Evolutionary conservation across 108 stramenopile genomes (phyloP), one percentile per base, ranked within the genome.

Genomic region (Cyclotella choctawhatcheeana): DNA sequence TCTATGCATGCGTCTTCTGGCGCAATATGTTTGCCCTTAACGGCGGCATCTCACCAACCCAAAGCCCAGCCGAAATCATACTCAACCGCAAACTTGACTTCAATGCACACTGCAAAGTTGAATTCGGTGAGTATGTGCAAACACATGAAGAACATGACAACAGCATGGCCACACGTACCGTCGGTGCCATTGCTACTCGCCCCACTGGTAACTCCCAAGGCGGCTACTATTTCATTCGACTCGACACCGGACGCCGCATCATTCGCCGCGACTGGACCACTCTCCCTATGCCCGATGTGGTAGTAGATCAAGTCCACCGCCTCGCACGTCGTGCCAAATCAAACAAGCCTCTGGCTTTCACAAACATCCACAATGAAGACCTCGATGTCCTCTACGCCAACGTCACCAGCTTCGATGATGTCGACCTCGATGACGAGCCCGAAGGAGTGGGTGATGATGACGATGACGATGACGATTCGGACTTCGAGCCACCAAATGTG

Each of bases 131-230:
- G 22, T 87, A 84, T 53, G 53, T 56, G 4, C 67, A 87, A 25
- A 62, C 55, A 0, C 69, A 75, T 50, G 83, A 82, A 35, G 77
- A 78, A 50, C 30, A 18, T 1, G 8, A 5, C 14, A 81, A 81
- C 44, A 13, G 24, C 12, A 72, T 58, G 59, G 45, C 12, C 14
- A 17, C 72, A 14, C 21, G 82, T 2, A 73, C 82, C 4, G 18
- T 24, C 3, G 67, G 69, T 10, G 77, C 73, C 0, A 54, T 85
- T 22, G 58, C 58, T 27, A 68, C 82, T 3, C 51, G 68, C 0
- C 81, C 84, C 1, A 58, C 69, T 5, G 74, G 79, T 0, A 80
- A 80, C 32, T 18, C 24, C 13, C 79, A 85, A 77, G 82, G 84
- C 3, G 76, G 71, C 0, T 67, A 83, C 60, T 52, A 74, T 1